Evolutionary conservation across 139 green algal genomes (phyloP), one percentile per base, ranked within the genome.

Genomic region (Diplosphaera chodatii): DNA sequence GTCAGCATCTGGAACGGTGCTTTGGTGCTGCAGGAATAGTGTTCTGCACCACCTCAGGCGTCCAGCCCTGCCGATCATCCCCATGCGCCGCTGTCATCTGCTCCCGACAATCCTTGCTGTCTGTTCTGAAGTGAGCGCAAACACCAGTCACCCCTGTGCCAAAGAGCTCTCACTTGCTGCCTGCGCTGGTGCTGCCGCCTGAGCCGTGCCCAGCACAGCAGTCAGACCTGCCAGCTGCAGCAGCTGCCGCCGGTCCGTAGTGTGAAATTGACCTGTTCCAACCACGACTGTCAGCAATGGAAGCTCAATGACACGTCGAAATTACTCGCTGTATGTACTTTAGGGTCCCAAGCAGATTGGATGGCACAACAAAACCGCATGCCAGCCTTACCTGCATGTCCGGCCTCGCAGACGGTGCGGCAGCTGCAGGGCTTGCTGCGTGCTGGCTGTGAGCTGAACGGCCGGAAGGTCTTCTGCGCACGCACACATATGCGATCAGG

Each of bases 201-300:
- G 48, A 10, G 48, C 4, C 16, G 48, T 18, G 48, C 48, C 16
- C 3, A 41, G 15, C 20, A 66, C 37, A 30, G 62, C 62, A 1
- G 67, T 22, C 20, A 69, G 37, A 28, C 62, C 59, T 37, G 59
- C 74, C 5, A 78, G 25, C 62, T 78, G 74, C 63, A 78, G 67
- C 62, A 78, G 27, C 67, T 78, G 67, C 62, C 74, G 63, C 37
- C 67, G 66, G 63, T 27, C 56, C 8, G 34, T 32, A 5, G 72
- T 59, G 23, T 8, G 10, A 6, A 6, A 10, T 62, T 33, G 34
- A 30, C 10, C 22, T 25, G 13, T 10, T n/a, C 8, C 37, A 6
- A 48, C 37, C 10, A 20, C n/a, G n/a, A n/a, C n/a, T n/a, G n/a
- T n/a, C n/a, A n/a, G n/a, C n/a, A n/a, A n/a, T n/a, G n/a, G n/a